These are phyloP conservation scores for Hypericum perforatum DNA, from an alignment of 345 rosid genomes.

Conservation along the genomic window DNA sequence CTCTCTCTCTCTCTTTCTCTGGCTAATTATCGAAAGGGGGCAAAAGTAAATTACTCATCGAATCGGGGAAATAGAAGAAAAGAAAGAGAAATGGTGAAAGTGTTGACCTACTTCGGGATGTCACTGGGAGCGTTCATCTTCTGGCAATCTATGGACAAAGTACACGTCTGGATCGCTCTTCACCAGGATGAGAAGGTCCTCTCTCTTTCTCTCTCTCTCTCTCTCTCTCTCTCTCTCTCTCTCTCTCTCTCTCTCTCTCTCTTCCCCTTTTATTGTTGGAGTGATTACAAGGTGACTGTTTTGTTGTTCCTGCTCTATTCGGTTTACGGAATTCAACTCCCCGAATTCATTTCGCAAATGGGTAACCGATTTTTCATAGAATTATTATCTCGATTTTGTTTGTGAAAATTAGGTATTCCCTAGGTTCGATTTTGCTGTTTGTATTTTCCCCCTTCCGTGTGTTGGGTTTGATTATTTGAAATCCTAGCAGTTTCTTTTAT, in stretches of 20 bases:
- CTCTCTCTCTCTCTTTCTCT: background rate
- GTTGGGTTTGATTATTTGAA: too few species aligned
- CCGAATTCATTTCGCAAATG: background rate
- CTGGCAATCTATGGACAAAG: conserved; percentile 83
- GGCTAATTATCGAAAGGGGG: background rate
- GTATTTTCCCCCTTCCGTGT: too few species aligned
- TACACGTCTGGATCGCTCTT: conserved; percentile 88
- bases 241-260: background rate
- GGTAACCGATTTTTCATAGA: background rate
- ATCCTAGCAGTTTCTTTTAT: too few species aligned
- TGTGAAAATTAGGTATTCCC: background rate
- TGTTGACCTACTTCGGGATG: conserved; percentile 58
- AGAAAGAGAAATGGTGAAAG: conserved; percentile 49
- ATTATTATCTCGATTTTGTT: background rate
- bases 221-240: background rate
- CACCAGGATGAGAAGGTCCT: conserved; percentile 23
- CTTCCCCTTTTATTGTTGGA: too few species aligned
- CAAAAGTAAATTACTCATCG: too few species aligned
- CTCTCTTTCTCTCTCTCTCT: background rate
- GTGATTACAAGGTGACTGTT: background rate
- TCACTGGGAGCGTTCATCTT: conserved; percentile 70
- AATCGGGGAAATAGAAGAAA: conserved; percentile 2
- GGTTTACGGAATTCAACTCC: background rate
- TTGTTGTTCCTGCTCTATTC: background rate
- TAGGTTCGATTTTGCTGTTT: too few species aligned